Conservation (phyloP, 176 grass and related monocot species). For the Oryza rufipogon region DNA sequence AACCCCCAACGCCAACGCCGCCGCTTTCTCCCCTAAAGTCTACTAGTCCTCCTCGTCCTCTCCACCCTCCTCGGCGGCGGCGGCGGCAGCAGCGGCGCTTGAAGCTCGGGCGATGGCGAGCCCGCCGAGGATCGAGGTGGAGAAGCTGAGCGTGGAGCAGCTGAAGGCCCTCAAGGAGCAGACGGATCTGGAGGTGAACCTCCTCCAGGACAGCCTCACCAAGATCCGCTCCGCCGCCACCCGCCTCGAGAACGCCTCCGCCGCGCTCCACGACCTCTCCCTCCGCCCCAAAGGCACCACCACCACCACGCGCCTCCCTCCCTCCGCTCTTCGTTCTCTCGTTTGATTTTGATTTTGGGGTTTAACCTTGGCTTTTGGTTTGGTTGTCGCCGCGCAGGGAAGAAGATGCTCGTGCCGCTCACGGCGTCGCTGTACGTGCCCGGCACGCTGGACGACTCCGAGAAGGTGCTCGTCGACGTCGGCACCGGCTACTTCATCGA, state of each 20-base stretch:
- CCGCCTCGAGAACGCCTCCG: constrained; percentile 77
- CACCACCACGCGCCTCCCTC: background rate
- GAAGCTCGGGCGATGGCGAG: constrained; percentile 50
- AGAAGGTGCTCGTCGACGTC: constrained; percentile 92
- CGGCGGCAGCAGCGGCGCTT: constrained; percentile 25
- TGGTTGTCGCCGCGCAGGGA: constrained; percentile 55
- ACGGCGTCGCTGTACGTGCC: constrained; percentile 95
- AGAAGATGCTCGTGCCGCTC: constrained; percentile 89
- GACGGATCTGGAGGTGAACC: constrained; percentile 90
- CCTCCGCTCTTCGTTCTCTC: background rate
- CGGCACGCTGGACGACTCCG: constrained; percentile 78
- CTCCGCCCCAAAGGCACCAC: constrained; percentile 68
- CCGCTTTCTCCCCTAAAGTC: constrained; percentile 12
- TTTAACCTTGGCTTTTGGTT: background rate
- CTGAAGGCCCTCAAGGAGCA: constrained; percentile 90
- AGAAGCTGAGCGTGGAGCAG: constrained; percentile 85
- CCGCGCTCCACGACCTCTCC: constrained; percentile 81
- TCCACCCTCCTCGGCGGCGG: background rate
- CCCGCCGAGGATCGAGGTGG: constrained; percentile 59
- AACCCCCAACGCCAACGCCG: background rate
- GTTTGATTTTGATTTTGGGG: constrained; percentile 5
- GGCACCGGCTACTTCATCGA: constrained; percentile 97
- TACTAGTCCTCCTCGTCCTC: background rate
- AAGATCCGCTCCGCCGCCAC: constrained; percentile 82
- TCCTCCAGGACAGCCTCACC: constrained; percentile 86